Conservation (phyloP, 73 alveolate genomes). For the Urostyla sp. region DNA sequence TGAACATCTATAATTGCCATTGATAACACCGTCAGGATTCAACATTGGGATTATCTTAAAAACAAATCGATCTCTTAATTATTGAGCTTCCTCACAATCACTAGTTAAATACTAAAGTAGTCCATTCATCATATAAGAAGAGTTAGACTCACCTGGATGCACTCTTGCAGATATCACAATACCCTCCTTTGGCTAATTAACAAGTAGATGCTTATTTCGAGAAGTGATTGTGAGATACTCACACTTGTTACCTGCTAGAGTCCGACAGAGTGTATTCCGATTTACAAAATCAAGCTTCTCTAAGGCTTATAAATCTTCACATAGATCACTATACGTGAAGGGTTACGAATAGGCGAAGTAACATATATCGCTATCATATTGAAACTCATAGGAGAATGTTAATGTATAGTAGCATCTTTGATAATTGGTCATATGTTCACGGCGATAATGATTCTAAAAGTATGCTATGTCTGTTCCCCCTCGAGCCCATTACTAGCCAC, state of each 20-base stretch:
- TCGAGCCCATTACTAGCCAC: slow-evolving; percentile 69
- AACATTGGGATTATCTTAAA: slow-evolving; percentile 81
- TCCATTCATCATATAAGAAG: slow-evolving; percentile 81
- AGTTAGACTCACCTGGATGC: slow-evolving; percentile 82
- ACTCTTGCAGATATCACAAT: slow-evolving; percentile 76
- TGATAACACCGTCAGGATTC: slow-evolving; percentile 86
- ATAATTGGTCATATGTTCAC: slow-evolving; percentile 59
- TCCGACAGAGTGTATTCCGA: slow-evolving; percentile 60
- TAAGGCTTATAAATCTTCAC: slow-evolving; percentile 65
- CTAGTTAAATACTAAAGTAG: slow-evolving; percentile 70
- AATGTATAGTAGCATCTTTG: slow-evolving; percentile 82
- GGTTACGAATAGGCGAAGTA: slow-evolving; percentile 89
- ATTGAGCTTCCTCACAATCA: slow-evolving; percentile 64
- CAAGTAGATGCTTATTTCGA: slow-evolving; percentile 5
- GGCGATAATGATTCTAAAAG: slow-evolving; percentile 58
- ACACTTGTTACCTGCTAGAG: slow-evolving; percentile 76
- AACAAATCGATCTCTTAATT: slow-evolving; percentile 63
- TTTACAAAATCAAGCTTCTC: slow-evolving; percentile 38
- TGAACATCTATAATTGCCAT: slow-evolving; percentile 82
- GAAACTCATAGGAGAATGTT: slow-evolving; percentile 76
- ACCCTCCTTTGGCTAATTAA: slow-evolving; percentile 46
- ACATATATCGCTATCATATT: slow-evolving; percentile 82
- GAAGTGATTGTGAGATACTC: slow-evolving; percentile 76
- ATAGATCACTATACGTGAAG: slow-evolving; percentile 83
- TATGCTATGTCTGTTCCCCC: slow-evolving; percentile 65